These are phyloP conservation scores for Termitomyces sp. DNA, from an alignment of 768 basidiomycete species.

Conservation along the genomic window DNA sequence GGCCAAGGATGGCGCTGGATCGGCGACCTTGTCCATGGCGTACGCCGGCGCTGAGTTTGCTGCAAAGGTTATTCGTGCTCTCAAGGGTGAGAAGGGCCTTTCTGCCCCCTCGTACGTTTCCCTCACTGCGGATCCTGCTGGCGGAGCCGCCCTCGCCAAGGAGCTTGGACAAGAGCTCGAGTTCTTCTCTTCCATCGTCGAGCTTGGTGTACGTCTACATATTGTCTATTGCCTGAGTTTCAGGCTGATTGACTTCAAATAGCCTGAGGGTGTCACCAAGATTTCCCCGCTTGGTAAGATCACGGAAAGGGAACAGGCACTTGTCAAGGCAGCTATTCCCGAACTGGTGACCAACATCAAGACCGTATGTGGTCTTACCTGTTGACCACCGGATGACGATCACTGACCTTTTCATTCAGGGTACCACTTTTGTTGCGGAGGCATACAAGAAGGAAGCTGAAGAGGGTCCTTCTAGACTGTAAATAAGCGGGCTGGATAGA, in stretches of 20 bases:
- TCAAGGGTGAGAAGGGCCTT: constrained; percentile 86
- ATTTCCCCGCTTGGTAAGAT: constrained; percentile 78
- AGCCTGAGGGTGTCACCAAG: constrained; percentile 79
- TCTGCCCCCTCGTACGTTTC: constrained; percentile 81
- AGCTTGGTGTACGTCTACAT: constrained; percentile 68
- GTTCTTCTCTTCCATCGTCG: constrained; percentile 86
- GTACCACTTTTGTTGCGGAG: constrained; percentile 30
- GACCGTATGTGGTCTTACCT: constrained; percentile 37
- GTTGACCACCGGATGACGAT: background rate
- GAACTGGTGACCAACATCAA: constrained; percentile 73
- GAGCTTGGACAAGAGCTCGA: constrained; percentile 73
- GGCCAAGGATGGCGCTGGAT: constrained; percentile 92
- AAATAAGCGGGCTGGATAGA: constrained; percentile 4
- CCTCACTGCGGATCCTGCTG: constrained; percentile 63
- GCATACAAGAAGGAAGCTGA: constrained; percentile 25
- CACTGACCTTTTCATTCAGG: constrained; percentile 17
- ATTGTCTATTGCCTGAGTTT: background rate
- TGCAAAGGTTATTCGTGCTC: constrained; percentile 71
- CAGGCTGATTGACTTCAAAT: constrained; percentile 4
- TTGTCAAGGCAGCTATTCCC: constrained; percentile 75
- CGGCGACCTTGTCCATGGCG: constrained; percentile 96
- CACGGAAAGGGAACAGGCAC: constrained; percentile 63
- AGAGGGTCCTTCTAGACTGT: constrained; percentile 17
- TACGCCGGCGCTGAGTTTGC: constrained; percentile 92
- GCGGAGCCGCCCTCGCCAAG: constrained; percentile 67